A percentile compares a stretch with the other conserved stretches of the same genome.
phyloP scores from a whole-genome alignment of 2,329 filamentous ascomycete genomes.

The Aspergillus costaricaensis region DNA sequence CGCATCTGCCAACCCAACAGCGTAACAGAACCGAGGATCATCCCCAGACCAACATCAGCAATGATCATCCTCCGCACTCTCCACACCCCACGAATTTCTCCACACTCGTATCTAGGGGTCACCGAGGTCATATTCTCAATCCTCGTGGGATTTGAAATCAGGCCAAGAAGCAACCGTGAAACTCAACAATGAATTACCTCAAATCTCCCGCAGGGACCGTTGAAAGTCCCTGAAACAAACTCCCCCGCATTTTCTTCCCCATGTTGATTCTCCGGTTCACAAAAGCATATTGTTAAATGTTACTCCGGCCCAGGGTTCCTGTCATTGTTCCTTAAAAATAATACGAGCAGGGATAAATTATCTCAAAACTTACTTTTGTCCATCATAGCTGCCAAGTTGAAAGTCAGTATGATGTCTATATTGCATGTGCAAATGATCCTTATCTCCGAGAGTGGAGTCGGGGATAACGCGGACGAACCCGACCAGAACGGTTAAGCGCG shows the following conservation, averaged over 20 bases:
- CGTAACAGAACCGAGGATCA: not conserved
- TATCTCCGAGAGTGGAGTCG: constrained; percentile 3
- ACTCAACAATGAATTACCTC: not conserved
- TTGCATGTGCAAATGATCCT: not conserved
- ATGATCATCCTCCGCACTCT: not conserved
- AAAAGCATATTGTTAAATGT: not conserved
- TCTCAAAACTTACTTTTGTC: not conserved
- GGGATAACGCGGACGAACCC: not conserved
- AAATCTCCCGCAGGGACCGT: not conserved
- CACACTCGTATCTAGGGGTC: not conserved
- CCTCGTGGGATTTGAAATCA: too few relatives aligned
- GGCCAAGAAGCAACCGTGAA: too few relatives aligned
- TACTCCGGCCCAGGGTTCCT: not conserved
- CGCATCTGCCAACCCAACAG: not conserved
- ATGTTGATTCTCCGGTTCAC: not conserved
- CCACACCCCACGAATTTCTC: not conserved
- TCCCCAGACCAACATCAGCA: not conserved
- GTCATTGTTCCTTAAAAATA: too few relatives aligned
- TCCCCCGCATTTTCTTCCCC: not conserved
- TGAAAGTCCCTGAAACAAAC: not conserved
- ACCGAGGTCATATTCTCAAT: not conserved
- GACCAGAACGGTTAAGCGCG: not conserved
- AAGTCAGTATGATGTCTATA: too few relatives aligned
- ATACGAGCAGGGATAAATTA: not conserved
- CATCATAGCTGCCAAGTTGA: not conserved